Base-by-base conservation (phyloP, 495 filamentous ascomycete species). In the Achaetomiella virescens region DNA sequence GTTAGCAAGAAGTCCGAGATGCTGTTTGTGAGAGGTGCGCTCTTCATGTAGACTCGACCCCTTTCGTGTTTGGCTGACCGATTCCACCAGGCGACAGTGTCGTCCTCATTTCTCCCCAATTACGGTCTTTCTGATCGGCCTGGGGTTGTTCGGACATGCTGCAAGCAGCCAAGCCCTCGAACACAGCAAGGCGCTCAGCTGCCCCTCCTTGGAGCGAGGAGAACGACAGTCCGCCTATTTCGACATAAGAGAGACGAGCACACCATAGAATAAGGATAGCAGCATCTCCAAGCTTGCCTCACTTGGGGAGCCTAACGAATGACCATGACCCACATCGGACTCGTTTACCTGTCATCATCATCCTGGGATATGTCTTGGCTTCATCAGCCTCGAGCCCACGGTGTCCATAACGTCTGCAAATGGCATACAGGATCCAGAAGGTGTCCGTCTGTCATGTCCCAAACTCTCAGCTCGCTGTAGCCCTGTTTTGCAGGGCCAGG, bases 1-100 rank as follows among this genome's bases (percentile, higher is more conserved):
- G 84, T 91, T 53, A 93, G 90, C 71, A 95, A 95, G 73, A 92
- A 96, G 65, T 91, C 90, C 40, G 95, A 97, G 67, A 99, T 97
- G 93, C 75, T 99, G n/a, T 99, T 99, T 66, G 93, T 98, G 24
- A 78, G 93, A 87, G 93, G 92, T 95, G 70, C 51, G 81, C 73
- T 29, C 37, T 22, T 14, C 15, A 43, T 41, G 40, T 25, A 11
- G 25, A 25, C 20, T 9, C 41, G 35, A 29, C 25, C 38, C 3
- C 2, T 8, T 21, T 18, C 5, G 20, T 20, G 10, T n/a, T 18
- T 22, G 3, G 10, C 47, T 61, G 37, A 61, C 54, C 37, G 17
- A 31, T 9, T 37, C 4, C 21, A 54, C 29, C 54, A 96, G 92
- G 92, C 57, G 92, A 98, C 68, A 96, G 90, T 36, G 92, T 98